Evolutionary conservation across 2,329 filamentous ascomycete genomes (phyloP), one percentile per base, ranked within the genome.

Genomic region (Aureobasidium sp.): DNA sequence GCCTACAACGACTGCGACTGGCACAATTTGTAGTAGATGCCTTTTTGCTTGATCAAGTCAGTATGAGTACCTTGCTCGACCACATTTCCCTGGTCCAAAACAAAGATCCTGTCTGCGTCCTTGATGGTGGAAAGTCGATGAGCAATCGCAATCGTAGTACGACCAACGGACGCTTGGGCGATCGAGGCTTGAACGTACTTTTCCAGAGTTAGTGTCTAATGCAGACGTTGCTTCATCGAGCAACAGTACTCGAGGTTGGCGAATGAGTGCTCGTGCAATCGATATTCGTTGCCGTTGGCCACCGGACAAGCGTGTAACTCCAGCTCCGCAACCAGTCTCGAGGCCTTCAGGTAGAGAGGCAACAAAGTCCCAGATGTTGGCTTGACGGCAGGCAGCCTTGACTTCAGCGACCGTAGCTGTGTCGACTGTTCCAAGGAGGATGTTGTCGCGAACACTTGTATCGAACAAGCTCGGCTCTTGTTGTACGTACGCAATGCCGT

Each of bases 291-390:
- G 76, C 27, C 72, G 69, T 52, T 78, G 76, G 8, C 76, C 76
- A 37, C 76, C 76, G n/a, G 74, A 77, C 7, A 78, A 66, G 47
- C 74, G 70, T 33, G 71, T 74, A 5, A 75, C 76, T 37, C 72
- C 74, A 8, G 71, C 68, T 14, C 76, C 76, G 62, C 71, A 74
- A 24, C 70, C 70, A 0, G 86, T 89, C 12, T 86, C 74, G 68
- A 89, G 90, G 0, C 85, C 85, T 17, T 86, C 75, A 0, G 78
- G 77, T 7, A 80, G 69, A 62, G 73, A 73, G 62, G 72, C 72
- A 65, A 79, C 77, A 67, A 79, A 78, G 31, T 78, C 77, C 63
- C 79, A 75, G 15, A 79, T 69, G 49, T 75, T 75, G 53, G 74
- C 78, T 57, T 73, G 70, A 64, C 73, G 73, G 58, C 75, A 76